Evolutionary conservation across 1,284 basidiomycete genomes (phyloP), one percentile per base, ranked within the genome.

Genomic region (Porodaedalea pini): DNA sequence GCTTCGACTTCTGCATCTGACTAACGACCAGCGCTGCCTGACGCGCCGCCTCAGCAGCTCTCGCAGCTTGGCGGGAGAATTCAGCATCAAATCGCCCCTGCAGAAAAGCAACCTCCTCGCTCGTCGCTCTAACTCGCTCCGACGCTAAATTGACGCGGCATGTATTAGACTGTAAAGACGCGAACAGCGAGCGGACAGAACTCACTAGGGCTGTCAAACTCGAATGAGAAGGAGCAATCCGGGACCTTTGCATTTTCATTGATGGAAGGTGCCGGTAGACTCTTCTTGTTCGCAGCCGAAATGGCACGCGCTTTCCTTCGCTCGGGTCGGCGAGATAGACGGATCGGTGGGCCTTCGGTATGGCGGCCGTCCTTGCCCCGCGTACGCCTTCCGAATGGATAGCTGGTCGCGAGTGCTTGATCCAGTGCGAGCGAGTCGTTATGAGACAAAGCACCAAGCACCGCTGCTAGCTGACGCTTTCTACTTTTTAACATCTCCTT

Each of bases 371-470:
- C 69, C 64, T 61, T 68, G 62, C 52, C 66, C 64, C 31, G 29
- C 15, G 34, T 17, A 31, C 27, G 40, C 63, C 50, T 66, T 65
- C 73, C 65, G 62, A 82, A 78, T n/a, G 80, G 76, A 57, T 83
- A 78, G 59, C 73, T 78, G 7, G 81, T 77, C n/a, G 83, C 82
- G 31, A 90, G 73, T 23, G 88, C 88, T 67, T 86, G 84, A 67
- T 90, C 88, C 44, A 91, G 73, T 29, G 85, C 85, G 43, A 88
- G 74, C 4, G 81, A 80, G 69, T 88, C 83, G 6, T 80, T 80
- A 62, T 80, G 77, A 6, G 84, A 78, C 51, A 85, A 67, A 17
- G 82, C 79, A 36, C 82, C 85, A 36, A 90, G 75, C 17, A 87
- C 83, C 3, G 80, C 77, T 4, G 80, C 80, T 47, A 91, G 73